Conservation (phyloP, 2,329 filamentous ascomycete genomes). For the Pseudopyricularia cyperi region DNA sequence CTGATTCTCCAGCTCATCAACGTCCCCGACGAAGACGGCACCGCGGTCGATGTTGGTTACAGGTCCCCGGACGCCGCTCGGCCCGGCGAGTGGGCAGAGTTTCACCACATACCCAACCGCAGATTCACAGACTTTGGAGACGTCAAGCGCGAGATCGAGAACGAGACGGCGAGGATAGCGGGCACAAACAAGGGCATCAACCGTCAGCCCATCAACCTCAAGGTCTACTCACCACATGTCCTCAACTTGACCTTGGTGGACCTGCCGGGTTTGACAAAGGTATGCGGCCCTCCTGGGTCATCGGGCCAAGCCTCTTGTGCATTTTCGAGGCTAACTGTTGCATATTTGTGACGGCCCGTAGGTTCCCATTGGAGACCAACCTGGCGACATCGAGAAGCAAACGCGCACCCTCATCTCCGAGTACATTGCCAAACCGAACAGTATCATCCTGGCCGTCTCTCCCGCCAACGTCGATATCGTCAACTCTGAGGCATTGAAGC, state of each 20-base stretch:
- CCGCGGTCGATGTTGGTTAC: constrained; percentile 54
- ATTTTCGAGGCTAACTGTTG: not conserved
- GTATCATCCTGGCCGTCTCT: constrained; percentile 93
- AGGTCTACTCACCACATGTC: constrained; percentile 97
- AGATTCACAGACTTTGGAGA: constrained; percentile 98
- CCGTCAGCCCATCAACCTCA: constrained; percentile 88
- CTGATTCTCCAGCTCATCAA: constrained; percentile 98
- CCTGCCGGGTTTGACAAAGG: constrained; percentile 88
- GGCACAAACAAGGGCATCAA: constrained; percentile 95
- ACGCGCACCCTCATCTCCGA: constrained; percentile 98
- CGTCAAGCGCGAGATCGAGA: constrained; percentile 93
- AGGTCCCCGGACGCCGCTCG: constrained; percentile 59
- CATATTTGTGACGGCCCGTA: constrained; percentile 19
- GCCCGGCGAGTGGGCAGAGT: constrained; percentile 76
- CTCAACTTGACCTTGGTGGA: constrained; percentile 94
- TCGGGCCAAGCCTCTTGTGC: not conserved
- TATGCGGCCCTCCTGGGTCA: constrained; percentile 17
- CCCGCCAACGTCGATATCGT: constrained; percentile 96
- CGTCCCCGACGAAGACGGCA: constrained; percentile 63
- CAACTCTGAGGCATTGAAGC: constrained; percentile 94
- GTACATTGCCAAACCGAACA: constrained; percentile 96
- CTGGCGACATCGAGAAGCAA: constrained; percentile 41
- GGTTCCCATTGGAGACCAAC: constrained; percentile 20
- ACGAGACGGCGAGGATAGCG: constrained; percentile 93
- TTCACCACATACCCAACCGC: constrained; percentile 91